Evolutionary conservation across 2,329 filamentous ascomycete genomes (phyloP).

Genomic region (Blumeriella jaapii): DNA sequence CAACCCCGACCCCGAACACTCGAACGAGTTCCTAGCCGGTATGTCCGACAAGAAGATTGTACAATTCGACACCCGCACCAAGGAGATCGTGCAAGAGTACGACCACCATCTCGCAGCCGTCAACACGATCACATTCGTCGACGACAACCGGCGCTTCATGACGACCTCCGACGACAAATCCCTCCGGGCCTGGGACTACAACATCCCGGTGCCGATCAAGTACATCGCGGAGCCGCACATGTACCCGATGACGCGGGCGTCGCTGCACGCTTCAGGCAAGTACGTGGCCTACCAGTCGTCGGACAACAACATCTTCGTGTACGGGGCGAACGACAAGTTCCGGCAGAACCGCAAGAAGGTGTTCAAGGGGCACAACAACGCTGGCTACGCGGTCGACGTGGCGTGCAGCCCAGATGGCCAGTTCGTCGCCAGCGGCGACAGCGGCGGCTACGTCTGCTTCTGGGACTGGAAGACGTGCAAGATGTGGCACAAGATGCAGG

Average conservation of each 20-base stretch:
- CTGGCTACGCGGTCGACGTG: constrained; percentile 84
- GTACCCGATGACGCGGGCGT: constrained; percentile 85
- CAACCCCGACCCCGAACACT: constrained; percentile 66
- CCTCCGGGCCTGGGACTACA: constrained; percentile 94
- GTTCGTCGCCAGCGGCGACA: constrained; percentile 80
- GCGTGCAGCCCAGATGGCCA: constrained; percentile 84
- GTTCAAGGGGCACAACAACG: constrained; percentile 92
- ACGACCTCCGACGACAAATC: constrained; percentile 97
- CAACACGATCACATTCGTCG: constrained; percentile 95
- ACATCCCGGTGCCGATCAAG: constrained; percentile 96
- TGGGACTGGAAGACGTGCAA: constrained; percentile 99
- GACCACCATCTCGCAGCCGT: constrained; percentile 96
- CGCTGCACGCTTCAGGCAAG: constrained; percentile 79
- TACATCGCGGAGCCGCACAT: constrained; percentile 97
- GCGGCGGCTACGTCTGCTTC: constrained; percentile 81
- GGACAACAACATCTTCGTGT: constrained; percentile 96
- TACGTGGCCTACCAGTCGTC: constrained; percentile 88
- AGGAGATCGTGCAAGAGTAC: constrained; percentile 86
- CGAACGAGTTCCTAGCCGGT: constrained; percentile 86
- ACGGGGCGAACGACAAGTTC: constrained; percentile 90
- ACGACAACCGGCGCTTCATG: constrained; percentile 90
- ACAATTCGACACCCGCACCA: constrained; percentile 79
- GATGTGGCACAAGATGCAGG: constrained; percentile 94
- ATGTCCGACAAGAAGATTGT: constrained; percentile 99
- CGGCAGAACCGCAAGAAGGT: constrained; percentile 95